These are phyloP conservation scores for Periconia macrospinosa DNA, from an alignment of 2,329 filamentous ascomycete species.

Conservation along the genomic window DNA sequence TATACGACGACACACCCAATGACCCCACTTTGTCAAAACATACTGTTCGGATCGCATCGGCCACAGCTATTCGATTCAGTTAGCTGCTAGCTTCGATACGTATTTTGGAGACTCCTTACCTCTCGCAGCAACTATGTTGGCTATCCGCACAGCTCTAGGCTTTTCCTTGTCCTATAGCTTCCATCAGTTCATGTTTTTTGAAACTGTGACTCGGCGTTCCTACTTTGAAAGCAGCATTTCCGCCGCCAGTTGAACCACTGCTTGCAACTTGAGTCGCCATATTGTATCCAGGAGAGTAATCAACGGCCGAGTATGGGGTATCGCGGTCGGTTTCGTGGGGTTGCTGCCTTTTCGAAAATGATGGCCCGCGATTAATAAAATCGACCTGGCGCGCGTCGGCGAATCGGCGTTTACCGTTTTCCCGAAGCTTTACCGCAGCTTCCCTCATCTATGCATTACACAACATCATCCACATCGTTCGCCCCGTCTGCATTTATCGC, in stretches of 20 bases:
- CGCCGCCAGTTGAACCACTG: slow-evolving; percentile 38
- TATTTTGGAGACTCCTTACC: slow-evolving; percentile 56
- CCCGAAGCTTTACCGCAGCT: slow-evolving; percentile 22
- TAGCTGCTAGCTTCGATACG: slow-evolving; percentile 15
- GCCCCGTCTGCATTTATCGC: neutral
- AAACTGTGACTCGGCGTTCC: slow-evolving; percentile 7
- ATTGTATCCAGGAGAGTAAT: slow-evolving; percentile 17
- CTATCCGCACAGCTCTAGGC: slow-evolving; percentile 92
- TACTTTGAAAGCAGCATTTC: slow-evolving; percentile 70
- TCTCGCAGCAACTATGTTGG: slow-evolving; percentile 96
- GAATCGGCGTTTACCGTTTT: slow-evolving; percentile 21
- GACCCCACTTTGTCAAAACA: slow-evolving; percentile 32
- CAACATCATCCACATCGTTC: slow-evolving; percentile 4
- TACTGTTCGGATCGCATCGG: slow-evolving; percentile 92
- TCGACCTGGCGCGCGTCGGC: slow-evolving; percentile 23
- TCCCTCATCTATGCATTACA: slow-evolving; percentile 16
- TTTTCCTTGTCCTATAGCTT: slow-evolving; percentile 80
- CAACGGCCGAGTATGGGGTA: slow-evolving; percentile 20
- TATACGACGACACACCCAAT: slow-evolving; percentile 4
- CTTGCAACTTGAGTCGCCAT: slow-evolving; percentile 40
- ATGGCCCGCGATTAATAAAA: slow-evolving; percentile 25
- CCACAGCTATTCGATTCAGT: slow-evolving; percentile 67
- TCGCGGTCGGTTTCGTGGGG: slow-evolving; percentile 20
- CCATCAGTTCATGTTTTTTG: slow-evolving; percentile 45
- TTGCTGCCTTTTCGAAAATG: slow-evolving; percentile 27